phyloP scores from a whole-genome alignment of 176 grass and related monocot genomes.

The Carex parvula region DNA sequence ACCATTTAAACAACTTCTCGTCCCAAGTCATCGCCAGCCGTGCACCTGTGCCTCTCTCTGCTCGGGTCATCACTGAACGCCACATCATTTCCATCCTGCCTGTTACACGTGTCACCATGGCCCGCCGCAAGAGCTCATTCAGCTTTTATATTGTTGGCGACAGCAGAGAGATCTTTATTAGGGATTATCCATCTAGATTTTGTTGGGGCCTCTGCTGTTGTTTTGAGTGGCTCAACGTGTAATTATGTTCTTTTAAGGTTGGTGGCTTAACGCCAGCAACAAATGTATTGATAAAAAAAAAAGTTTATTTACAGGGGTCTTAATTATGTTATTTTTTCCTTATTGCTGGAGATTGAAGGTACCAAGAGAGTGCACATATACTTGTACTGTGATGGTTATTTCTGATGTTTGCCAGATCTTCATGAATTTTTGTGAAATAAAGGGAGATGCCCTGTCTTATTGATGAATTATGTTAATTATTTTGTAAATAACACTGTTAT shows the following conservation, averaged over 20 bases:
- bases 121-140: slow-evolving; percentile 45
- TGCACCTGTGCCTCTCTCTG: slow-evolving; percentile 47
- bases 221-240: slow-evolving; percentile 66
- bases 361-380: neutral
- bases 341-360: neutral
- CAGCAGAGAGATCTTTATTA: slow-evolving; percentile 68
- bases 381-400: neutral
- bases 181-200: slow-evolving; percentile 68
- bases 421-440: neutral
- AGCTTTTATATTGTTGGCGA: slow-evolving; percentile 75
- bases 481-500: neutral
- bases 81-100: slow-evolving; percentile 80
- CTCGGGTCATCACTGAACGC: slow-evolving; percentile 71
- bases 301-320: no score
- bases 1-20: slow-evolving; percentile 76
- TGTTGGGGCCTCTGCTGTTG: slow-evolving; percentile 91
- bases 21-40: slow-evolving; percentile 68
- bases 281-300: no score
- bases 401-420: neutral
- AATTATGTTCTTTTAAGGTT: neutral
- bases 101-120: slow-evolving; percentile 76
- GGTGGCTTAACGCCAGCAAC: no score
- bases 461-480: neutral
- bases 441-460: neutral
- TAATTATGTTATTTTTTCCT: slow-evolving; percentile 12